Percentiles rank a stretch among this genome's conserved stretches.
Conservation (phyloP, 1,284 basidiomycete genomes). For the Rhodofomes roseus region DNA sequence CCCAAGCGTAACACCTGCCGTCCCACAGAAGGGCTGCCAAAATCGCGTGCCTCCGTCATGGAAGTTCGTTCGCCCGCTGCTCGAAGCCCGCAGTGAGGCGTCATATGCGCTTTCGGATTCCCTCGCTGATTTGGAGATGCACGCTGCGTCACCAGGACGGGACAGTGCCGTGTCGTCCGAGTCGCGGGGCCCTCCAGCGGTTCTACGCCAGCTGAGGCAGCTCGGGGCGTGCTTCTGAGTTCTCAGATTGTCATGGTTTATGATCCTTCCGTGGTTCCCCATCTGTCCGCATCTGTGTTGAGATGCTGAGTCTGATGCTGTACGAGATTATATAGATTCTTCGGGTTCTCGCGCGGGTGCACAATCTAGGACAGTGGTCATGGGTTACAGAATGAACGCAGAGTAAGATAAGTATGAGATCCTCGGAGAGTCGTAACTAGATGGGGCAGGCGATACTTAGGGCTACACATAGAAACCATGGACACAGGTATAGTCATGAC, state of each 20-base stretch:
- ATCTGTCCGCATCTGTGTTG: neutral
- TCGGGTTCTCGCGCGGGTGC: neutral
- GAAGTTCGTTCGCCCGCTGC: conserved; percentile 19
- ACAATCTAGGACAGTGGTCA: neutral
- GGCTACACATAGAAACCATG: neutral
- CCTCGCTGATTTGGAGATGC: conserved; percentile 1
- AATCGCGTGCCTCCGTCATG: conserved; percentile 6
- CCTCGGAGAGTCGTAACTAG: neutral
- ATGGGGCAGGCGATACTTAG: neutral
- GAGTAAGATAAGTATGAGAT: neutral
- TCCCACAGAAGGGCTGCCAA: neutral
- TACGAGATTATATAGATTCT: neutral
- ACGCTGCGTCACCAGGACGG: no score
- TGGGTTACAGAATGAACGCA: neutral
- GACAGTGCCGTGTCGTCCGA: no score
- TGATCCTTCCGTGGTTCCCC: neutral
- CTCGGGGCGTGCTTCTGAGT: neutral
- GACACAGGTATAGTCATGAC: neutral
- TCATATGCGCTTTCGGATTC: conserved; percentile 5
- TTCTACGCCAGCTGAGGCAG: neutral
- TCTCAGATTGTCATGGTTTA: neutral
- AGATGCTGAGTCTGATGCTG: no score
- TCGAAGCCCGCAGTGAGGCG: conserved; percentile 21
- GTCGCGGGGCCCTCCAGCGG: neutral
- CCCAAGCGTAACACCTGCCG: neutral